Percentiles rank a stretch among this genome's conserved stretches.
Conservation (phyloP, 768 basidiomycete genomes). For the Tephrocybe sp. region DNA sequence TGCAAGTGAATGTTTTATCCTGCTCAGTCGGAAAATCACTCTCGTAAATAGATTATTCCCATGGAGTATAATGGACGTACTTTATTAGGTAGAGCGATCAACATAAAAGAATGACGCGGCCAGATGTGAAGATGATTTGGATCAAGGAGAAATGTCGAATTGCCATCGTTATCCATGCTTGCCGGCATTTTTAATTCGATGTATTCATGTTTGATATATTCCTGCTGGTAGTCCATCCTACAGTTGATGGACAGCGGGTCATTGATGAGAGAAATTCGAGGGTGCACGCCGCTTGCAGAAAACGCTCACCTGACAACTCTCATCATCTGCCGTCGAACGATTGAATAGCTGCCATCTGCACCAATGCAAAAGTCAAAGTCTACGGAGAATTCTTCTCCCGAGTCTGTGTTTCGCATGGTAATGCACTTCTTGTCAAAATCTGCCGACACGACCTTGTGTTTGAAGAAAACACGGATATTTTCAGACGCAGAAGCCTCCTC, state of each 20-base stretch:
- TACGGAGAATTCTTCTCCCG: constrained; percentile 42
- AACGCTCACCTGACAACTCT: constrained; percentile 77
- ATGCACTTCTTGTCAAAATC: constrained; percentile 72
- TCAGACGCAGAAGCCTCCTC: constrained; percentile 64
- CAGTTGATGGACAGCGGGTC: constrained; percentile 23
- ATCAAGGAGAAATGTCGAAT: constrained; percentile 79
- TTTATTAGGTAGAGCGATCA: constrained; percentile 97
- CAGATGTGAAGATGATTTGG: constrained; percentile 98
- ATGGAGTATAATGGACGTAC: constrained; percentile 44
- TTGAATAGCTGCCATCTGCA: constrained; percentile 92
- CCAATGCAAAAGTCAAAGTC: constrained; percentile 84
- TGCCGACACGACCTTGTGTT: constrained; percentile 74
- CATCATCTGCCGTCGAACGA: constrained; percentile 94
- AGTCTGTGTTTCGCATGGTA: constrained; percentile 46
- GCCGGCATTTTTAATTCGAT: constrained; percentile 96
- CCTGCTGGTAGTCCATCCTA: constrained; percentile 95
- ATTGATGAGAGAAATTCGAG: constrained; percentile 31
- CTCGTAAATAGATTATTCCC: constrained; percentile 20
- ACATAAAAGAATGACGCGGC: constrained; percentile 99
- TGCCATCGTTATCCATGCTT: constrained; percentile 58
- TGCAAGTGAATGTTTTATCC: constrained; percentile 98
- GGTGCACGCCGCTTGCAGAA: constrained; percentile 19
- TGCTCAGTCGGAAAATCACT: constrained; percentile 39
- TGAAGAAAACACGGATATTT: constrained; percentile 73
- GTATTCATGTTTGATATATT: constrained; percentile 95